Evolutionary conservation across 2,329 filamentous ascomycete genomes (phyloP), one percentile per base, ranked within the genome.

Genomic region (Alternaria ventricosa): DNA sequence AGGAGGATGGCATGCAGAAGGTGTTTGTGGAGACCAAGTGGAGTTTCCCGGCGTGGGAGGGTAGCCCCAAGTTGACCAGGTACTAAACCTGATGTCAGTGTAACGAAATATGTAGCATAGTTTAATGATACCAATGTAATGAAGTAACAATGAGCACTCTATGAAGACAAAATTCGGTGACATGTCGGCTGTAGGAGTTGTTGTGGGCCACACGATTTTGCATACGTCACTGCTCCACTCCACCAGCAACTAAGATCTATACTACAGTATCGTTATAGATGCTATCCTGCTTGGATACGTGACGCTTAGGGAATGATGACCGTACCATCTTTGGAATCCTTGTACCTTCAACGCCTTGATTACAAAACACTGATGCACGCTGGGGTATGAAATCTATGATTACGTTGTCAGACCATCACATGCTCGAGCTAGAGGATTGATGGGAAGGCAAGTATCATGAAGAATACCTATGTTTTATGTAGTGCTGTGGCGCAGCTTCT

Each of bases 1-100:
- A 83, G 73, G 85, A 91, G 64, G 90, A 93, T 71, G 83, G 84
- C 4, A 92, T 96, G 85, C 93, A 96, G 79, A 96, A 97, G 85
- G 87, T 96, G 1, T 96, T 86, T 76, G 84, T 89, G 11, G 78
- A 88, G 81, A 90, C 88, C 1, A 85, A 80, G 70, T 87, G 87
- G 75, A 88, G 86, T 20, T 80, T 78, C 60, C 84, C 87, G 22
- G 81, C 86, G 10, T 81, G 81, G 6, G 59, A 78, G 36, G 87
- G 84, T 7, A 83, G 82, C 50, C 88, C 88, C 1, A 67, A 74
- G 47, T 78, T 89, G 75, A 88, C 83, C 30, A 84, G 72, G 61
- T 84, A 80, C 55, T 76, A 67, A 12, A 30, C 8, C 20, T 55
- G 49, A 20, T 33, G 23, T 43, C 18, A 44, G 43, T 41, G 50